Base-by-base conservation (phyloP, 1,139 yeast genomes). In the Yamadazyma diospyri region DNA sequence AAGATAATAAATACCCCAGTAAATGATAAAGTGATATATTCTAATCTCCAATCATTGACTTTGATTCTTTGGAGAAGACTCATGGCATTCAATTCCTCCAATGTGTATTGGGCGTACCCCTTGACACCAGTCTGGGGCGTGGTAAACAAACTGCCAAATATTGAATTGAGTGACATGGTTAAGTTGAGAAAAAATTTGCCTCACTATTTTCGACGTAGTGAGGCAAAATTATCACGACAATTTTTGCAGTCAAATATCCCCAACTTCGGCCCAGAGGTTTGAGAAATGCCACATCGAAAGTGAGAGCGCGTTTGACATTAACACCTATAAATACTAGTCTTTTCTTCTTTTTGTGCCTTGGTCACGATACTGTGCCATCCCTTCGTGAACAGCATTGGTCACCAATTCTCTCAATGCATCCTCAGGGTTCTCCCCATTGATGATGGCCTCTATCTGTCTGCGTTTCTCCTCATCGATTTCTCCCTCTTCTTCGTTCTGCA, bases 341-440 rank as follows among this genome's bases (percentile, higher is more conserved):
- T 44, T 55, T 39, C 57, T 55, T 49, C 52, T 59, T 42, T 55
- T 60, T 14, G 45, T 31, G 6, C 9, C 8, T 18, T 18, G 8
- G 2, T 27, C 30, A 20, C 50, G 48, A 46, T 50, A 60, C 33
- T 59, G 51, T 16, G 55, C 46, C 57, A 68, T 46, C 1, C 73
- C 73, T 37, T 72, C 72, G 29, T 78, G 75, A 11, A 87, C 81
- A 14, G 84, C 79, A 15, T 72, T 73, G 41, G 76, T 66, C 29
- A 88, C 76, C 48, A 82, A 76, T 29, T 76, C 77, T 48, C 84
- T 74, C 34, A 89, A 65, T 16, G 78, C 85, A 45, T 80, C 92
- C 47, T 85, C 92, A 1, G 92, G 82, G 43, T 82, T 77, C 8
- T 84, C 92, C 40, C 94, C 76, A 40, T 74, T 72, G 46, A 88